Evolutionary conservation across 1,139 yeast species (phyloP), one percentile per base, ranked within the genome.

Genomic region (Diutina pseudorugosa): DNA sequence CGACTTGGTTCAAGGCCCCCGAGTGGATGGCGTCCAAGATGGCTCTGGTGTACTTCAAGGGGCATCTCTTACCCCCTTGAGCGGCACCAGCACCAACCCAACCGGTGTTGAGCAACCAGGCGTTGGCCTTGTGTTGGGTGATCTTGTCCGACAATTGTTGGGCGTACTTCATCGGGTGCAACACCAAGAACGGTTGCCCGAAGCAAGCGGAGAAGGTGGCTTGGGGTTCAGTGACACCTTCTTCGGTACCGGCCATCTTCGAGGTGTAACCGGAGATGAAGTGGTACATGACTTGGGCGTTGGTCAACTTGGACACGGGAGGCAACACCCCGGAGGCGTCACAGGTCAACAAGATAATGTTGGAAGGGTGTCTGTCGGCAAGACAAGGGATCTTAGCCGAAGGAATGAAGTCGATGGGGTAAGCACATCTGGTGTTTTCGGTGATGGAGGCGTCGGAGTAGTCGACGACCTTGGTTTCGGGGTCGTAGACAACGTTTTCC

Each of bases 221-320:
- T 71, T 88, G 91, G 56, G 98, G 98, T 75, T 93, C 98, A 59
- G 98, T 91, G 61, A 93, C 89, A 73, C 98, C 98, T 70, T 89
- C 95, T 75, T 93, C 98, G 55, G 98, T 93, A 71, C 98, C 98
- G 59, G 98, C 97, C 95, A 93, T 93, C 82, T 93, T 93, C 56
- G 98, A 91, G 58, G 98, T 93, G 81, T 93, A 93, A 67, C 98
- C 98, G 58, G 96, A 86, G 63, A 93, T 93, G 74, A 93, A 93
- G 75, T 93, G 98, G 80, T 93, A 93, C 98, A 93, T 93, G 60
- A 93, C 98, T 75, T 93, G 98, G 61, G 93, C 89, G 66, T 89
- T 89, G 55, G 95, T 80, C 70, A 93, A 82, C 73, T 85, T 89
- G 59, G 98, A 90, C 57, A 93, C 95, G 60, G 98, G 98, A 55